Percentiles rank a stretch among this genome's conserved stretches.
phyloP scores from a whole-genome alignment of 2,329 filamentous ascomycete species.

The Periconia digitata region DNA sequence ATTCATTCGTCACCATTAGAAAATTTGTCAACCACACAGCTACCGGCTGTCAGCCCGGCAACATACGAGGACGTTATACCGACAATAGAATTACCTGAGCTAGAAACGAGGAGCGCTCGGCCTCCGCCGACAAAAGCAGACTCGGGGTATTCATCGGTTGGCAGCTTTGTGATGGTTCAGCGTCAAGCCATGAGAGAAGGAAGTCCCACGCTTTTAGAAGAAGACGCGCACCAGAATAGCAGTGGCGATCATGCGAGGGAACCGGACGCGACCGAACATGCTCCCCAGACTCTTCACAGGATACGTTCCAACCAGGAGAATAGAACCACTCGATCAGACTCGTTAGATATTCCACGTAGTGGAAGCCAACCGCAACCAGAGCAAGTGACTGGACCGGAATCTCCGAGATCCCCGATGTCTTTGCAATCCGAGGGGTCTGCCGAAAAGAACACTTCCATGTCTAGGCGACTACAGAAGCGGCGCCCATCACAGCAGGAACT shows the following conservation, averaged over 20 bases:
- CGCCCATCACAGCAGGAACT: conserved; percentile 27
- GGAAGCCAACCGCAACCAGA: background rate
- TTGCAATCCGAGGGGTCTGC: conserved; percentile 19
- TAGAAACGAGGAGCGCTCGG: conserved; percentile 5
- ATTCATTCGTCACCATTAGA: background rate
- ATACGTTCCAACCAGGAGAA: background rate
- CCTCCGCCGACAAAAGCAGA: conserved; percentile 36
- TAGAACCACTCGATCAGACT: background rate
- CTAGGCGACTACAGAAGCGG: conserved; percentile 35
- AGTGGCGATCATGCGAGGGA: background rate
- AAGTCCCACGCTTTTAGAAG: conserved; percentile 8
- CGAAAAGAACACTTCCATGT: conserved; percentile 20
- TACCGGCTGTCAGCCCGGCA: background rate
- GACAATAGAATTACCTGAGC: background rate
- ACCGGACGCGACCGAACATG: background rate
- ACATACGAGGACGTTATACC: background rate
- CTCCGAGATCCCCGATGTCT: conserved; percentile 24
- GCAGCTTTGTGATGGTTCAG: conserved; percentile 23
- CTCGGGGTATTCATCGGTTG: conserved; percentile 45
- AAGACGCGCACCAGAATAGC: conserved; percentile 6
- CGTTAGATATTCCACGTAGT: background rate
- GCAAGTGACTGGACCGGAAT: background rate
- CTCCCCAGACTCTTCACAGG: background rate
- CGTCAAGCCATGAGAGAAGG: conserved; percentile 13
- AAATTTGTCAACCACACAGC: background rate